Evolutionary conservation across 305 asterid genomes (phyloP).

Genomic region (Fraxinus floribunda): DNA sequence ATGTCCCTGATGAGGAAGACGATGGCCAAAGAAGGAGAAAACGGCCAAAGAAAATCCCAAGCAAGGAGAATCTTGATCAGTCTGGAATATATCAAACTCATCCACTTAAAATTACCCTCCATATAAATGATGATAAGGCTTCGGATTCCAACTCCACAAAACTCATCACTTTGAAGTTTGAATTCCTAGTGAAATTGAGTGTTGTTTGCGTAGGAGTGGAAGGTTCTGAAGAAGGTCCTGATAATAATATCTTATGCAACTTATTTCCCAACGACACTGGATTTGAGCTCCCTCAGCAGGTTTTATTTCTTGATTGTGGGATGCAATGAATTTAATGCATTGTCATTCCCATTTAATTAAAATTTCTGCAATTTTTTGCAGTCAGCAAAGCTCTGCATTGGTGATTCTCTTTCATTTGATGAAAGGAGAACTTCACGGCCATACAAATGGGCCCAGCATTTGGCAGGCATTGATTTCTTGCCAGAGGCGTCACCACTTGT

Average conservation of each 20-base stretch:
- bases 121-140: slow-evolving; percentile 64
- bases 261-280: slow-evolving; percentile 97
- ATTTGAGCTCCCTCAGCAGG: slow-evolving; percentile 96
- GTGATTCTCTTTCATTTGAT: slow-evolving; percentile 62
- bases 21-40: slow-evolving; percentile 86
- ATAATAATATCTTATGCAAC: slow-evolving; percentile 70
- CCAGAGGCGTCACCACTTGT: slow-evolving; percentile 87
- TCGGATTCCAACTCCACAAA: slow-evolving; percentile 47
- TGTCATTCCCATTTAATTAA: slow-evolving; percentile 22
- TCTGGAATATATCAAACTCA: slow-evolving; percentile 82
- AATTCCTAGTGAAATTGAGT: slow-evolving; percentile 69
- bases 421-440: slow-evolving; percentile 78
- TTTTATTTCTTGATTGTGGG: slow-evolving; percentile 31
- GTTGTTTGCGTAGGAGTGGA: slow-evolving; percentile 87
- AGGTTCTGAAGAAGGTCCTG: slow-evolving; percentile 64
- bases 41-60: slow-evolving; percentile 80
- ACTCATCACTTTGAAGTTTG: slow-evolving; percentile 78
- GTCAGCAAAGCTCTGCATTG: slow-evolving; percentile 79
- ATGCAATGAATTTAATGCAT: slow-evolving; percentile 24
- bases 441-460: slow-evolving; percentile 97
- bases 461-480: slow-evolving; percentile 94
- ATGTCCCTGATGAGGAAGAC: slow-evolving; percentile 80
- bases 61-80: slow-evolving; percentile 82
- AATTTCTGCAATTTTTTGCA: slow-evolving; percentile 39
- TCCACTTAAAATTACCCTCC: slow-evolving; percentile 83